Base-by-base conservation (phyloP, 108 stramenopile species). In the Cyclotella baltica region DNA sequence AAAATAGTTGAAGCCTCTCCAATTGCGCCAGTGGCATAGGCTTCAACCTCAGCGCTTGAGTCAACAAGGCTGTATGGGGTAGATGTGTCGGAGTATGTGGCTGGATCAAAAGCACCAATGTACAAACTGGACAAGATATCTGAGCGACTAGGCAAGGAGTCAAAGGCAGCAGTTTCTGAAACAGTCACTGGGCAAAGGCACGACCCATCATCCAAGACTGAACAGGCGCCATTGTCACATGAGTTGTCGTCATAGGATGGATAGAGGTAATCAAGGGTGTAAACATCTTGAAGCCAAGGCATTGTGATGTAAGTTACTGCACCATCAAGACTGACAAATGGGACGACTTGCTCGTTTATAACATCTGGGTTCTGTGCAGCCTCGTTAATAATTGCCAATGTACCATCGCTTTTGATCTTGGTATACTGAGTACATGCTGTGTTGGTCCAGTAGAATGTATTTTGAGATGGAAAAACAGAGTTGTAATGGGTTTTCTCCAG, bases 71-170 rank as follows among this genome's bases (percentile, higher is more conserved):
- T 68, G 61, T 80, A 80, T 5, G 68, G 37, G 22, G 34, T 22
- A 43, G 50, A 23, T 19, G 51, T 55, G 51, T 76, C 64, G 43
- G 62, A 67, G 69, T 76, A 81, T 13, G 58, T 64, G 9, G 55
- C 48, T 13, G 87, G 87, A 55, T 85, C 50, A 31, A 73, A 48
- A 1, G 73, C 82, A 20, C 88, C 88, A 83, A 86, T 59, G 25
- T 75, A 48, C 13, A 89, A 70, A 30, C 1, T 55, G 29, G 64
- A 55, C 36, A 89, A 56, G 18, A 80, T 66, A 2, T 80, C 67
- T 22, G 79, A 74, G 36, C 81, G 65, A 19, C 73, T 78, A 25
- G 86, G 84, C 1, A 76, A 43, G 4, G 81, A 73, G 62, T 52
- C 46, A 34, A 78, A 85, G 2, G 51, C 74, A 19, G 40, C 37